phyloP scores from a whole-genome alignment of 2,329 filamentous ascomycete genomes.

The Nectriaceae sp. region DNA sequence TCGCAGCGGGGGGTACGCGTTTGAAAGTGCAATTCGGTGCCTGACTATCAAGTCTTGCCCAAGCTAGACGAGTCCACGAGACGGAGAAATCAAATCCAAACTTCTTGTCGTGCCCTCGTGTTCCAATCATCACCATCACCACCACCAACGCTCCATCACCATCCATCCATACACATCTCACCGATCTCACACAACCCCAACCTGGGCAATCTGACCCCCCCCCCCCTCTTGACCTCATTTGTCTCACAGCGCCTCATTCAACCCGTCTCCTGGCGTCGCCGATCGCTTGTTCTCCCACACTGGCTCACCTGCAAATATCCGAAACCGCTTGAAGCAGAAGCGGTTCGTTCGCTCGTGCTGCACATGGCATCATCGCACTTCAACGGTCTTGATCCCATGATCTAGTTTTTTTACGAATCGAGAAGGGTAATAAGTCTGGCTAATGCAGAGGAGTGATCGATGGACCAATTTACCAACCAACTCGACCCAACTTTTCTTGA shows the following conservation, averaged over 20 bases:
- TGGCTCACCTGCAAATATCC: conserved; percentile 23
- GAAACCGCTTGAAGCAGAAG: conserved; percentile 17
- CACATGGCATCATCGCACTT: conserved; percentile 15
- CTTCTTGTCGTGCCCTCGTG: conserved; percentile 15
- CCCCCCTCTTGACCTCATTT: conserved; percentile 26
- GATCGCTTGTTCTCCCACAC: conserved; percentile 22
- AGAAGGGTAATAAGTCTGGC: conserved; percentile 10
- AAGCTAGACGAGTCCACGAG: not conserved
- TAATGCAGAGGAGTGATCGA: too few relatives aligned
- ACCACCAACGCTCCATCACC: conserved; percentile 14
- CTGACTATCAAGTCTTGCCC: conserved; percentile 12
- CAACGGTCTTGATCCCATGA: conserved; percentile 10
- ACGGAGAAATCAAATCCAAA: conserved; percentile 6
- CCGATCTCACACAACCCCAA: conserved; percentile 9
- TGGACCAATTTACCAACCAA: too few relatives aligned
- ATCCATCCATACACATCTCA: conserved; percentile 10
- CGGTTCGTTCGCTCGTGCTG: conserved; percentile 9
- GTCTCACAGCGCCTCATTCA: conserved; percentile 11
- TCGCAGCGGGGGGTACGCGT: too few relatives aligned
- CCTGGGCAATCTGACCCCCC: conserved; percentile 11
- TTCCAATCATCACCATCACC: not conserved
- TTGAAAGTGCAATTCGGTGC: conserved; percentile 5
- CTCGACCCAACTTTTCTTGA: too few relatives aligned
- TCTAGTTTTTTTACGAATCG: conserved; percentile 7
- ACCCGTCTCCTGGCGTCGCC: conserved; percentile 16